These are phyloP conservation scores for Gryganskiella cystojenkinii DNA, from an alignment of 192 early-diverging fungal species.

Conservation along the genomic window DNA sequence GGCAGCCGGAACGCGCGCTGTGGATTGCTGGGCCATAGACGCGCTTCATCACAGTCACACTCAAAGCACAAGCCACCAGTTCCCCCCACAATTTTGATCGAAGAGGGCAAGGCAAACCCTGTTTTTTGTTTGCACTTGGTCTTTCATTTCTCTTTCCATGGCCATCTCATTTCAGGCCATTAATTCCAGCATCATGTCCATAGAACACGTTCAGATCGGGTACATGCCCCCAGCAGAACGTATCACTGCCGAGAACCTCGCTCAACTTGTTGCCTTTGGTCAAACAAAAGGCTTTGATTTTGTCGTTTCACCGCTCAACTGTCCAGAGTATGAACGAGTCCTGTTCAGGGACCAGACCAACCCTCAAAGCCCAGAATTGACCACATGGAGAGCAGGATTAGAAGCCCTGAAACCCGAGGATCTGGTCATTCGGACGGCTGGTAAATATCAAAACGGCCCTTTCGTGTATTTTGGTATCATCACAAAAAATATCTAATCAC, in stretches of 20 bases:
- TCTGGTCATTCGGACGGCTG: conserved; percentile 57
- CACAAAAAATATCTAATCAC: not conserved
- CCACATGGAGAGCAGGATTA: conserved; percentile 54
- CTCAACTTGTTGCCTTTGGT: conserved; percentile 27
- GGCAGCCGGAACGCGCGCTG: too few species aligned
- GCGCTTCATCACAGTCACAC: too few species aligned
- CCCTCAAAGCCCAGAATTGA: conserved; percentile 30
- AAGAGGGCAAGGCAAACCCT: too few species aligned
- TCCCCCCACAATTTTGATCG: too few species aligned
- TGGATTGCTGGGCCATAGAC: too few species aligned
- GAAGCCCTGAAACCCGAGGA: conserved; percentile 56
- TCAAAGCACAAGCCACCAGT: too few species aligned
- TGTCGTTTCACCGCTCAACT: conserved; percentile 62
- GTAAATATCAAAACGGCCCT: conserved; percentile 8
- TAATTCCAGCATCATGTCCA: conserved; percentile 17
- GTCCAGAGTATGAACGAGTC: conserved; percentile 57
- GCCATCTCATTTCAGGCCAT: conserved; percentile 43
- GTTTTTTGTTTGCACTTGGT: not conserved
- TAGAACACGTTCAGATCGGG: conserved; percentile 39
- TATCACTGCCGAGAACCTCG: conserved; percentile 26
- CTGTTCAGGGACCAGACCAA: conserved; percentile 43
- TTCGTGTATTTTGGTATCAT: not conserved
- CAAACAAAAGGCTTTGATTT: conserved; percentile 59
- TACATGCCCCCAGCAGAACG: conserved; percentile 32
- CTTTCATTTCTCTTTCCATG: conserved; percentile 1